These are phyloP conservation scores for Fusarium chuoi DNA, from an alignment of 2,329 filamentous ascomycete genomes.

Conservation along the genomic window DNA sequence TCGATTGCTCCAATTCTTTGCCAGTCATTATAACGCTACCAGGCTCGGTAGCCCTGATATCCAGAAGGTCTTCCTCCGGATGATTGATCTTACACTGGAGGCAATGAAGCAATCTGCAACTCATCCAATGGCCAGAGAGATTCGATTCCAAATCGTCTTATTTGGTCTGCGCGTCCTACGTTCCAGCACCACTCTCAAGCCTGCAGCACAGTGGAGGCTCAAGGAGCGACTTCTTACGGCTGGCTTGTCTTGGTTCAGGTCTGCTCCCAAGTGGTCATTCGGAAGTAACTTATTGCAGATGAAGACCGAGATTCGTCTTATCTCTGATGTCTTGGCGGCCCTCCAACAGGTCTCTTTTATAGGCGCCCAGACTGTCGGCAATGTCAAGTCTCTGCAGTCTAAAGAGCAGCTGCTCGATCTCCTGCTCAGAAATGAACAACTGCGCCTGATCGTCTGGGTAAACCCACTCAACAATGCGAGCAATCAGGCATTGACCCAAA, in stretches of 20 bases:
- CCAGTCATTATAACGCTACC: conserved; percentile 93
- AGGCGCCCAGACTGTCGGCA: conserved; percentile 61
- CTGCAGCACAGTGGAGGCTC: conserved; percentile 77
- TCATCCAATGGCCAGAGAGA: conserved; percentile 89
- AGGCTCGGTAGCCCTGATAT: conserved; percentile 85
- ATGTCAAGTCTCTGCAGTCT: conserved; percentile 72
- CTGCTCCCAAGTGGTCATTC: conserved; percentile 89
- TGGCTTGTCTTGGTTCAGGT: conserved; percentile 87
- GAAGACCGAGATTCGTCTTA: conserved; percentile 87
- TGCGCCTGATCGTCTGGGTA: conserved; percentile 88
- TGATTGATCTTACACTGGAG: conserved; percentile 82
- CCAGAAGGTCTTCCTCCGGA: conserved; percentile 81
- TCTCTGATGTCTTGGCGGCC: conserved; percentile 77
- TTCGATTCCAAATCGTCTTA: conserved; percentile 89
- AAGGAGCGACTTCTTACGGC: conserved; percentile 91
- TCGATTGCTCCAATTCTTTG: conserved; percentile 86
- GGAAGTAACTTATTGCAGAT: conserved; percentile 93
- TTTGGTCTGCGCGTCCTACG: conserved; percentile 83
- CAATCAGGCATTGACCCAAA: conserved; percentile 52
- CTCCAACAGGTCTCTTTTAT: conserved; percentile 73
- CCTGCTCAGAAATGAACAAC: conserved; percentile 85
- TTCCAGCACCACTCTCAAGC: conserved; percentile 73
- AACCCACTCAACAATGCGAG: conserved; percentile 75
- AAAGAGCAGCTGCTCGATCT: conserved; percentile 88
- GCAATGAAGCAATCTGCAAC: conserved; percentile 75